Percentiles rank a stretch among this genome's conserved stretches.
Conservation (phyloP, 106 monocot genomes). For the Dendrobium chrysotoxum region DNA sequence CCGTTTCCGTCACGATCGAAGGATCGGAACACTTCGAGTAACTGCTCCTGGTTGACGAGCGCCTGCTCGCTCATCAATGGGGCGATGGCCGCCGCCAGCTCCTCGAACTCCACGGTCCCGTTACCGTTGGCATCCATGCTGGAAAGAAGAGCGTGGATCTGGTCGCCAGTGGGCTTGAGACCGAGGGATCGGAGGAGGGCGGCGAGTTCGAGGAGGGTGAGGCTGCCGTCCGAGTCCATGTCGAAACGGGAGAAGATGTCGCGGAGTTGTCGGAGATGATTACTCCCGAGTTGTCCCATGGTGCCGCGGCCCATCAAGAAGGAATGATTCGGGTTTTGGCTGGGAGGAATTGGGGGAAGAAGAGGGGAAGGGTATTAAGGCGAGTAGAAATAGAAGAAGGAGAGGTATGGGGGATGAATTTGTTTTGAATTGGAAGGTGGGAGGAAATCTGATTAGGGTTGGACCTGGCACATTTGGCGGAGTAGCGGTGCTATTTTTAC, state of each 20-base stretch:
- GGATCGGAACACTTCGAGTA: slow-evolving; percentile 43
- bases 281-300: slow-evolving; percentile 1
- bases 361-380: not conserved
- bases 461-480: not conserved
- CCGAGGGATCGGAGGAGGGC: slow-evolving; percentile 71
- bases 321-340: not conserved
- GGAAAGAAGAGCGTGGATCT: slow-evolving; percentile 58
- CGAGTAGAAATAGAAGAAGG: not conserved
- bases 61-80: slow-evolving; percentile 49
- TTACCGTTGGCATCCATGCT: slow-evolving; percentile 63
- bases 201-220: slow-evolving; percentile 63
- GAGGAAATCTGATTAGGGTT: not conserved
- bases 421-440: not conserved
- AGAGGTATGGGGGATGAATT: not conserved
- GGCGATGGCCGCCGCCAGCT: slow-evolving; percentile 45
- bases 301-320: not conserved
- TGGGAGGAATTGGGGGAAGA: not conserved
- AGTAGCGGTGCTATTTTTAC: not conserved
- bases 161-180: slow-evolving; percentile 50
- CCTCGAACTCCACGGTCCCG: slow-evolving; percentile 70
- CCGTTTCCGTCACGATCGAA: slow-evolving; percentile 77
- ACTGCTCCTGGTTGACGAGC: slow-evolving; percentile 46
- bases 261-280: slow-evolving; percentile 35
- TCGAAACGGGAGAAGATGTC: slow-evolving; percentile 63
- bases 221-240: slow-evolving; percentile 69